Evolutionary conservation across 768 basidiomycete genomes (phyloP).

Genomic region (Ramaria sp.): DNA sequence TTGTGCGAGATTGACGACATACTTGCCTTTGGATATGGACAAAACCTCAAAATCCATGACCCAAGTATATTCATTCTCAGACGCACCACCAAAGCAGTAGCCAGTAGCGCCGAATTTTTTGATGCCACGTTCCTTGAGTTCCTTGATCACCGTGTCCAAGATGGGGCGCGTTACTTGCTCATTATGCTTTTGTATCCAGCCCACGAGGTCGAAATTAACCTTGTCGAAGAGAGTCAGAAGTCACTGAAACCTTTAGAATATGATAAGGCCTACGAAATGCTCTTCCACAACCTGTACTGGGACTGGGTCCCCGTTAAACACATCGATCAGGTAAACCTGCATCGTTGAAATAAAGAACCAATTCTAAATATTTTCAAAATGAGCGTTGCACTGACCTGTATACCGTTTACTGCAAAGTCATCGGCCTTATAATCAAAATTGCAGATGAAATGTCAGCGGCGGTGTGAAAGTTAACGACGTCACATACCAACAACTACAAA

Average conservation of each 20-base stretch:
- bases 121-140: slow-evolving; percentile 8
- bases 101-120: slow-evolving; percentile 9
- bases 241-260: neutral
- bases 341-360: neutral
- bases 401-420: slow-evolving; percentile 9
- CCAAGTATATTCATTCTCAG: neutral
- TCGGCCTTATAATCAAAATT: slow-evolving; percentile 3
- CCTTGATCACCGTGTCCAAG: slow-evolving; percentile 7
- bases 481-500: neutral
- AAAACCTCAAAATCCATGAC: neutral
- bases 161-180: slow-evolving; percentile 3
- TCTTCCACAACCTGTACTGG: neutral
- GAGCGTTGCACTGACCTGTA: neutral
- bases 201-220: neutral
- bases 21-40: slow-evolving; percentile 1
- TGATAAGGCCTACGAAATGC: neutral
- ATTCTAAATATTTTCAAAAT: neutral
- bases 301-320: slow-evolving; percentile 9
- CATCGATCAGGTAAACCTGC: slow-evolving; percentile 6
- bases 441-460: too few species aligned
- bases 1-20: slow-evolving; percentile 10
- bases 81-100: slow-evolving; percentile 5
- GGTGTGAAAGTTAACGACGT: neutral
- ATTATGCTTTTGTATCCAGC: slow-evolving; percentile 1
- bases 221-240: neutral